Evolutionary conservation across 371 early-diverging fungal genomes (phyloP).

Genomic region (Apophysomyces ossiformis): DNA sequence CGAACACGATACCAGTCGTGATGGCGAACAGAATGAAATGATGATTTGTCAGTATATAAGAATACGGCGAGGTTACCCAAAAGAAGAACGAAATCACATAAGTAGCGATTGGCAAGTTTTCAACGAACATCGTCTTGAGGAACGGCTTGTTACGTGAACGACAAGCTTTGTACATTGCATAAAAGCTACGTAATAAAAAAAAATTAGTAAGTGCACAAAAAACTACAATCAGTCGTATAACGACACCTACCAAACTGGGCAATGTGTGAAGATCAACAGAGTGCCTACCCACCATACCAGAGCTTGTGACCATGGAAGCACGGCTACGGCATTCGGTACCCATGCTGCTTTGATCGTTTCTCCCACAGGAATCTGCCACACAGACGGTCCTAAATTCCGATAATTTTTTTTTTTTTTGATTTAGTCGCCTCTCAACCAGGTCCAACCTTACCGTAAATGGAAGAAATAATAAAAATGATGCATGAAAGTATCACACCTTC

Average conservation of each 20-base stretch:
- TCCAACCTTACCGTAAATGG: constrained; percentile 51
- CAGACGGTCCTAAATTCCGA: constrained; percentile 26
- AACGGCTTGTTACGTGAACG: constrained; percentile 65
- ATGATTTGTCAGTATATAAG: constrained; percentile 63
- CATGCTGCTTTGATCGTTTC: constrained; percentile 27
- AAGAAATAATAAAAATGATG: constrained; percentile 72
- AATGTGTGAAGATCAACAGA: constrained; percentile 69
- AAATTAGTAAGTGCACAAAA: neutral
- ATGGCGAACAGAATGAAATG: constrained; percentile 75
- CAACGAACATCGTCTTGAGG: constrained; percentile 58
- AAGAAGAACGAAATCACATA: constrained; percentile 60
- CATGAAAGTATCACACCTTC: constrained; percentile 89
- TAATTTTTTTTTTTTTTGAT: no score
- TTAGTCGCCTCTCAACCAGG: neutral
- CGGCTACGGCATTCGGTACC: constrained; percentile 35
- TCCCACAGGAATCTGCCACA: constrained; percentile 37
- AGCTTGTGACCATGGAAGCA: constrained; percentile 53
- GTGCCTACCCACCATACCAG: constrained; percentile 61
- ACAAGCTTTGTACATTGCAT: constrained; percentile 75
- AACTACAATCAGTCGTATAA: no score
- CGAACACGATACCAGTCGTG: constrained; percentile 83
- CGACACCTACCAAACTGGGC: constrained; percentile 64
- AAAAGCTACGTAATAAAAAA: constrained; percentile 26
- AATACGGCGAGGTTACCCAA: constrained; percentile 76
- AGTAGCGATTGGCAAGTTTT: constrained; percentile 67